Evolutionary conservation across 2,329 filamentous ascomycete genomes (phyloP).

Genomic region (Akanthomyces lecanii): DNA sequence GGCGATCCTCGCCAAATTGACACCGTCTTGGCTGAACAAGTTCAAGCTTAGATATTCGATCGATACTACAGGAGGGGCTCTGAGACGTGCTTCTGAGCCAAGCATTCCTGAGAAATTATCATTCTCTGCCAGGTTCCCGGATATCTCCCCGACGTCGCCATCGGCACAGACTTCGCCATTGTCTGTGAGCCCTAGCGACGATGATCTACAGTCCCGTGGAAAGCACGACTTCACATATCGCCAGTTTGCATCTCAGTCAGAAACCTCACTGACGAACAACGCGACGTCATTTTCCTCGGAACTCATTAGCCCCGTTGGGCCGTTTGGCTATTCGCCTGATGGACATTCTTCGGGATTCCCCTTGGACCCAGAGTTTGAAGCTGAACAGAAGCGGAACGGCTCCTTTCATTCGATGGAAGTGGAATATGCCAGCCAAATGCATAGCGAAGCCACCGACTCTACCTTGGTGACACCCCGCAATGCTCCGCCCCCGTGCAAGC

Average conservation of each 20-base stretch:
- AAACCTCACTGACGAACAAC: slow-evolving; percentile 30
- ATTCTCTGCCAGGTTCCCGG: slow-evolving; percentile 44
- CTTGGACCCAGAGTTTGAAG: slow-evolving; percentile 47
- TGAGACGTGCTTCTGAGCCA: slow-evolving; percentile 58
- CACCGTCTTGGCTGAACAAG: slow-evolving; percentile 80
- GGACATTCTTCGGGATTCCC: slow-evolving; percentile 62
- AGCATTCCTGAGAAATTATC: slow-evolving; percentile 67
- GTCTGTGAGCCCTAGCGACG: slow-evolving; percentile 65
- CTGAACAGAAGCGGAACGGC: slow-evolving; percentile 69
- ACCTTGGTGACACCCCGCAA: slow-evolving; percentile 50
- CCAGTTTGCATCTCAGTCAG: slow-evolving; percentile 32
- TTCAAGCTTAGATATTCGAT: slow-evolving; percentile 86
- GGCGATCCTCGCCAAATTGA: slow-evolving; percentile 66
- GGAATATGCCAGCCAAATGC: slow-evolving; percentile 47
- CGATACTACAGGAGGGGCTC: slow-evolving; percentile 44
- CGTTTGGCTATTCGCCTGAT: slow-evolving; percentile 73
- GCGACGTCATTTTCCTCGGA: slow-evolving; percentile 62
- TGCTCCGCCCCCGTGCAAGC: slow-evolving; percentile 27
- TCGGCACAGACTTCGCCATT: slow-evolving; percentile 62
- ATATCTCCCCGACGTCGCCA: slow-evolving; percentile 70
- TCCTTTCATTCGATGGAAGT: slow-evolving; percentile 74
- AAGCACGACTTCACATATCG: slow-evolving; percentile 33
- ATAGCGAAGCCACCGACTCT: slow-evolving; percentile 25
- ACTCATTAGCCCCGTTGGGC: slow-evolving; percentile 68
- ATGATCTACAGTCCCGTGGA: slow-evolving; percentile 48